Conservation (phyloP, 2,329 filamentous ascomycete species). For the Paradendryphiella salina region DNA sequence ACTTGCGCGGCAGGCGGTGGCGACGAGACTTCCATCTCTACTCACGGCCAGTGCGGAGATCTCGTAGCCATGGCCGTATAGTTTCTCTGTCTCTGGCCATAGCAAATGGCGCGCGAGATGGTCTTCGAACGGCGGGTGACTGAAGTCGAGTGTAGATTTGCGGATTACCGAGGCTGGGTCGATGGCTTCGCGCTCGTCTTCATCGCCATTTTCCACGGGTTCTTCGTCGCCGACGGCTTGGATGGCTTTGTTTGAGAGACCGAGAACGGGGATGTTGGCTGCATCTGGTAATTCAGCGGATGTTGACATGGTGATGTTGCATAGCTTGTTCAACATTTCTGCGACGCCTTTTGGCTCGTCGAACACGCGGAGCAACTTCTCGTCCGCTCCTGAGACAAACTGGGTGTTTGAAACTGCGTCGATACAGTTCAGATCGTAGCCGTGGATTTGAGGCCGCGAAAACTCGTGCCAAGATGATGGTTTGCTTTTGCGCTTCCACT, state of each 20-base stretch:
- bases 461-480: slow-evolving; percentile 86
- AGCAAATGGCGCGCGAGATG: slow-evolving; percentile 85
- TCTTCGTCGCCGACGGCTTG: slow-evolving; percentile 52
- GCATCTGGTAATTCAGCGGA: slow-evolving; percentile 68
- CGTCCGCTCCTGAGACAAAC: slow-evolving; percentile 94
- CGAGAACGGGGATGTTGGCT: slow-evolving; percentile 91
- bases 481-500: slow-evolving; percentile 63
- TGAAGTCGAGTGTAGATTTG: slow-evolving; percentile 65
- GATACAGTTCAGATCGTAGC: slow-evolving; percentile 96
- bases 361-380: slow-evolving; percentile 97
- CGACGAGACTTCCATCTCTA: slow-evolving; percentile 73
- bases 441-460: slow-evolving; percentile 93
- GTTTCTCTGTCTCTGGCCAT: slow-evolving; percentile 94
- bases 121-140: slow-evolving; percentile 85
- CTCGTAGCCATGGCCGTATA: slow-evolving; percentile 97
- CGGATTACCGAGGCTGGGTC: slow-evolving; percentile 61
- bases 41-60: slow-evolving; percentile 84
- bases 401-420: slow-evolving; percentile 71
- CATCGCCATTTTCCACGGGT: slow-evolving; percentile 43
- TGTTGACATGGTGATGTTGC: slow-evolving; percentile 55
- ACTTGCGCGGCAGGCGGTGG: slow-evolving; percentile 90
- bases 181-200: slow-evolving; percentile 58
- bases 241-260: slow-evolving; percentile 93
- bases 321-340: slow-evolving; percentile 68
- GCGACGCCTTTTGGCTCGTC: slow-evolving; percentile 84